Evolutionary conservation across 176 grass and related monocot genomes (phyloP).

Genomic region (Aegilops bicornis): DNA sequence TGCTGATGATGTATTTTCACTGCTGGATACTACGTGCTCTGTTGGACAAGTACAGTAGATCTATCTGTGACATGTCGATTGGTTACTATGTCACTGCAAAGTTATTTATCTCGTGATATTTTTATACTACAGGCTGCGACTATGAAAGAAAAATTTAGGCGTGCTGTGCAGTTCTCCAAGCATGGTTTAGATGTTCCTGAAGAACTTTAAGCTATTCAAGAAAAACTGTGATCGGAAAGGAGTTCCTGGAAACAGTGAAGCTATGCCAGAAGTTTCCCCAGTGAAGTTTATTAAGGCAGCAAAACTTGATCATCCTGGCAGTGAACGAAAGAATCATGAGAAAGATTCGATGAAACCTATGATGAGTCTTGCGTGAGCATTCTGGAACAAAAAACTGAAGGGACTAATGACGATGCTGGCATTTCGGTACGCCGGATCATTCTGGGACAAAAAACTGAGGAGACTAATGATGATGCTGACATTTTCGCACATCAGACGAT

Average conservation of each 20-base stretch:
- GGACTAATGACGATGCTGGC: constrained; percentile 14
- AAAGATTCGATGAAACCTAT: constrained; percentile 10
- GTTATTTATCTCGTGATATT: neutral
- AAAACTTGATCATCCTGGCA: constrained; percentile 16
- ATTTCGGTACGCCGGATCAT: constrained; percentile 3
- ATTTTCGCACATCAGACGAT: constrained; percentile 29
- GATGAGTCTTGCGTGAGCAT: constrained; percentile 22
- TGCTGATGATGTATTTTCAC: constrained; percentile 51
- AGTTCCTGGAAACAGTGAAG: constrained; percentile 34
- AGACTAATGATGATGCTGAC: constrained; percentile 12
- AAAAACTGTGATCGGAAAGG: constrained; percentile 9
- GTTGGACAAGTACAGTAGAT: constrained; percentile 63
- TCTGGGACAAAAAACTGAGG: constrained; percentile 10
- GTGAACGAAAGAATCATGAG: neutral
- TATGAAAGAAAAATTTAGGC: constrained; percentile 15
- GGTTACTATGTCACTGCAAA: neutral
- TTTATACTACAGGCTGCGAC: neutral
- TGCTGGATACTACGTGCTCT: constrained; percentile 58
- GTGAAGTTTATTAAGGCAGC: neutral
- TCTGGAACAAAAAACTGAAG: constrained; percentile 13
- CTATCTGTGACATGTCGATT: neutral
- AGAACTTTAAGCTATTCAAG: constrained; percentile 59
- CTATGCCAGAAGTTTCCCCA: neutral
- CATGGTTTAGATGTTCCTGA: constrained; percentile 69
- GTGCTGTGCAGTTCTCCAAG: constrained; percentile 61